Base-by-base conservation (phyloP, 257 asterid species). In the Lantana camara region DNA sequence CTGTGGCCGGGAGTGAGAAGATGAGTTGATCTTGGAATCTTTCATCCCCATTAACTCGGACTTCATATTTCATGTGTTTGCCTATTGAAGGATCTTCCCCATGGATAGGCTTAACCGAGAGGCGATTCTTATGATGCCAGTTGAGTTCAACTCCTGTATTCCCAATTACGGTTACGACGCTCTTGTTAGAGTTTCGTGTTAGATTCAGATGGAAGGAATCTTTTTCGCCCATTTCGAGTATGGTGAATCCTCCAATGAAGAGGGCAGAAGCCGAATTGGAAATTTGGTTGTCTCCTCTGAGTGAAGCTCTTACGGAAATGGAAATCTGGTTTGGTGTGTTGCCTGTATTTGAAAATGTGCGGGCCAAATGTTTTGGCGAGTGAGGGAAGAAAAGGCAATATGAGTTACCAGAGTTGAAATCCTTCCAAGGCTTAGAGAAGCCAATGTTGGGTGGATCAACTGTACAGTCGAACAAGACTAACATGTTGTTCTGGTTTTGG, bases 331-430 rank as follows among this genome's bases (percentile, higher is more conserved):
- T 73, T 41, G 48, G 66, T 34, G 61, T 64, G 64, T 71, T 81
- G 19, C 65, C 70, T 9, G 51, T 55, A 5, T 70, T 73, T 24
- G 89, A 75, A 45, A 79, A 54, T 38, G 79, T 67, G 22, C 55
- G 77, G 2, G 72, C 85, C 66, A 89, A 61, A 67, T 76, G 86
- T 60, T 84, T 86, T 0, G 98, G 96, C 51, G 89, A 77, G 78
- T 83, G 72, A 53, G 98, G 98, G 73, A 81, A 83, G 77, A 91
- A 91, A 34, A 83, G 71, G 77, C 98, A 91, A 65, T 81, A 73
- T 2, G 74, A 68, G 29, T 70, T 63, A 19, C 85, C 87, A 7
- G 82, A 78, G 48, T 73, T 65, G 3, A 78, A 76, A 80, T 91
- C 92, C 73, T 64, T 81, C 95, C 91, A 86, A 5, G 95, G 86